Conservation (phyloP, 331 rosid species). For the Dryas integrifolia region DNA sequence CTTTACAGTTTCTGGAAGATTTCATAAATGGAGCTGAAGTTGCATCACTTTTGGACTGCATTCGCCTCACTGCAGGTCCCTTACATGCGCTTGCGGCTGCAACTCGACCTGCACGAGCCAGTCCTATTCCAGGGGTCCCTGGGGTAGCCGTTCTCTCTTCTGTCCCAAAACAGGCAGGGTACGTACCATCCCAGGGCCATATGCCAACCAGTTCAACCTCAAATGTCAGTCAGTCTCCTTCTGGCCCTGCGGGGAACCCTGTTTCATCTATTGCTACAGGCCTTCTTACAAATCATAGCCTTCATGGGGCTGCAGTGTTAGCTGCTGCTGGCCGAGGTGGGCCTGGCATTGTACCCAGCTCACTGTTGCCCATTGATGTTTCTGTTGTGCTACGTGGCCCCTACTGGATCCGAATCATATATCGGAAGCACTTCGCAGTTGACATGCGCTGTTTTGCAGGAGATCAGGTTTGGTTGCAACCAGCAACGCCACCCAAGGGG, state of each 20-base stretch:
- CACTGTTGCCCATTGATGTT: constrained; percentile 95
- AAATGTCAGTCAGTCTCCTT: constrained; percentile 49
- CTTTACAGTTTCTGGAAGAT: constrained; percentile 88
- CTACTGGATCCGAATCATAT: constrained; percentile 93
- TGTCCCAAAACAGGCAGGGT: constrained; percentile 71
- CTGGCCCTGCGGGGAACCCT: constrained; percentile 53
- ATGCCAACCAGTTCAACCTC: constrained; percentile 52
- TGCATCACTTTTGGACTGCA: constrained; percentile 92
- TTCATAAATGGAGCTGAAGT: constrained; percentile 98
- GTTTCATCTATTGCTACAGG: constrained; percentile 46
- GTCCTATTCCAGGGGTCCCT: constrained; percentile 83
- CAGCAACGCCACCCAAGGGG: constrained; percentile 96
- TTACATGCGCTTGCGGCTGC: constrained; percentile 97
- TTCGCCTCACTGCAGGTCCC: constrained; percentile 98
- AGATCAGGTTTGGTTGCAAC: constrained; percentile 99
- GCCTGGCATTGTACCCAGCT: constrained; percentile 98
- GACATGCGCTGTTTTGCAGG: constrained; percentile 99
- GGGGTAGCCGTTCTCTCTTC: constrained; percentile 64
- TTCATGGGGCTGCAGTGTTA: constrained; percentile 67
- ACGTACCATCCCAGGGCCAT: constrained; percentile 67
- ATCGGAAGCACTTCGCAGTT: constrained; percentile 89
- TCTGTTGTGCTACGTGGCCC: constrained; percentile 99
- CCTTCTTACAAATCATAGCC: constrained; percentile 60
- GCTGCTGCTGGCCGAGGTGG: constrained; percentile 96
- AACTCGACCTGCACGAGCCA: constrained; percentile 97